A percentile compares a stretch with the other conserved stretches of the same genome.
Evolutionary conservation across 306 rosid species (phyloP).

Genomic region (Boehmeria nivea): DNA sequence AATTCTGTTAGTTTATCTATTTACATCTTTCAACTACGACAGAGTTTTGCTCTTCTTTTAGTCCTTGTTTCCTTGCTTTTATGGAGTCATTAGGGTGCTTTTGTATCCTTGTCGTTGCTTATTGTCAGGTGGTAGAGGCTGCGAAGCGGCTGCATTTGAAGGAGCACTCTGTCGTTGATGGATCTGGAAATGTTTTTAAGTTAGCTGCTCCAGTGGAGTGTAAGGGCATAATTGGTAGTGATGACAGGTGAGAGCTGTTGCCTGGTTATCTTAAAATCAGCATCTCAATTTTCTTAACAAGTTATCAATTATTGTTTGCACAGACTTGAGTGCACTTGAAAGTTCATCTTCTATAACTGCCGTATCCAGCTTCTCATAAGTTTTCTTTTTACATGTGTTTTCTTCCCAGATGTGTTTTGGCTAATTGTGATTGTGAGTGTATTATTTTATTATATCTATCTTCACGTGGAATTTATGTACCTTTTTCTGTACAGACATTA

Average conservation of each 20-base stretch:
- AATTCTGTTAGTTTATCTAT: conserved; percentile 14
- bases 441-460: not conserved
- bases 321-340: not conserved
- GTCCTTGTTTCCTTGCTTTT: not conserved
- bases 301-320: not conserved
- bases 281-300: not conserved
- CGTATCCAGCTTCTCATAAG: not conserved
- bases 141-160: conserved; percentile 89
- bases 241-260: conserved; percentile 61
- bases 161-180: conserved; percentile 85
- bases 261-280: not conserved
- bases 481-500: conserved; percentile 60
- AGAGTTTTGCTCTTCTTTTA: not conserved
- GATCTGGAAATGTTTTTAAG: conserved; percentile 77
- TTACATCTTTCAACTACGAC: conserved; percentile 3
- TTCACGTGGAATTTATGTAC: conserved; percentile 2
- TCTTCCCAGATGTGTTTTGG: not conserved
- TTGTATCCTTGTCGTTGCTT: conserved; percentile 16
- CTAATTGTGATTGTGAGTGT: conserved; percentile 1
- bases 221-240: conserved; percentile 99
- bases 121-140: conserved; percentile 76
- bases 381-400: not conserved
- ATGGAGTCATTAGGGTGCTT: too few relatives aligned
- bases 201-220: conserved; percentile 99
- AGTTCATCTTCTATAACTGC: not conserved